Base-by-base conservation (phyloP, 2,329 filamentous ascomycete genomes). In the Sporothrix dimorphospora region DNA sequence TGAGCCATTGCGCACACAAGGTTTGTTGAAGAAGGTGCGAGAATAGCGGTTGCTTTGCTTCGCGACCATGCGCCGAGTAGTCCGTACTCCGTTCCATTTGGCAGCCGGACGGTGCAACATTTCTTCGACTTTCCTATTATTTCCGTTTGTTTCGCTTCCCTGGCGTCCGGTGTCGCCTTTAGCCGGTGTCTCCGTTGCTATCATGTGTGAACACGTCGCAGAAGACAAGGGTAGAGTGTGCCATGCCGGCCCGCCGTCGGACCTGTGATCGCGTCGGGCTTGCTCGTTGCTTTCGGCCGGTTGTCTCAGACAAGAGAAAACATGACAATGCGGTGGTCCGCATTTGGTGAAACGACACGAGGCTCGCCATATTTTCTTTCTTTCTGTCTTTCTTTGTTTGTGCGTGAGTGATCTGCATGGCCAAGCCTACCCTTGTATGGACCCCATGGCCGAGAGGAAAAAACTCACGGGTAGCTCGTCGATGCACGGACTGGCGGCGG, bases 1-100 rank as follows among this genome's bases (percentile, higher is more conserved):
- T 63, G 59, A 45, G 34, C 11, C 45, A 57, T 1, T 45, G 40
- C 61, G 5, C 61, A 30, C 24, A n/a, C 42, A 49, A 34, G 21
- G 14, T 4, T 34, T 49, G 40, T 30, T 47, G 42, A 30, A 12
- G 21, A 65, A 45, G 40, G 21, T 30, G 40, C 24, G 14, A 47
- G 42, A n/a, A 27, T 30, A 19, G 3, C 11, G 42, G 63, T 21
- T 67, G 19, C 65, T 51, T 65, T 67, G 45, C 42, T 38, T 34
- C 21, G 16, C 40, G 24, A 30, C 24, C 42, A 30, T 21, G 27
- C 45, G 45, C 27, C 45, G 27, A 51, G 27, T 40, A 14, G 45
- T 40, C 65, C 65, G 45, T 38, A 38, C 8, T 51, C 65, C 65
- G 42, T 53, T 51, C 65, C 45, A 49, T 38, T 21, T 38, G 24